A percentile compares a stretch with the other conserved stretches of the same genome.
These are phyloP conservation scores for Solanum corneliomulleri DNA, from an alignment of 257 asterid genomes.

Conservation along the genomic window DNA sequence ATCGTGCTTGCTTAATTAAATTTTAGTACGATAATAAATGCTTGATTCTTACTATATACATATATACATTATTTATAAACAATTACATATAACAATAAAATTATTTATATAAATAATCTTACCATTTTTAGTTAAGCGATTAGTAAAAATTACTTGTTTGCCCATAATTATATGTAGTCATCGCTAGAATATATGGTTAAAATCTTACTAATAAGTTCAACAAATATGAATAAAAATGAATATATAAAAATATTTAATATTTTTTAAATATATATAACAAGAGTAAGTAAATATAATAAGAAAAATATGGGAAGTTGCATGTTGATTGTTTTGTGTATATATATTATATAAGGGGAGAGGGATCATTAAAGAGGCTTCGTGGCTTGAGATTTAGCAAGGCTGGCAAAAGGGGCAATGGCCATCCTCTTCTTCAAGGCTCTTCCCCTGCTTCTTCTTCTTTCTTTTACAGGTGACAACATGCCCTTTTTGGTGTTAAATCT, in stretches of 20 bases:
- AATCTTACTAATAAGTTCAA: neutral
- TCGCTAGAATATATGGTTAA: neutral
- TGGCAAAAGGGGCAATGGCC: slow-evolving; percentile 50
- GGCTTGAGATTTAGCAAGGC: slow-evolving; percentile 37
- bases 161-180: neutral
- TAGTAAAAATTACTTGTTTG: neutral
- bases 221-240: neutral
- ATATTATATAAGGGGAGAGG: neutral
- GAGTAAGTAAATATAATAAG: no score
- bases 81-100: no score
- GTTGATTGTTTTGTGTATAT: neutral
- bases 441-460: slow-evolving; percentile 24
- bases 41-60: no score
- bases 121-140: neutral
- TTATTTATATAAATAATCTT: neutral
- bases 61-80: no score
- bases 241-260: no score
- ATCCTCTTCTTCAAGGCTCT: slow-evolving; percentile 35
- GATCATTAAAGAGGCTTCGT: slow-evolving; percentile 7
- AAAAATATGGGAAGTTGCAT: neutral
- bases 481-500: neutral
- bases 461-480: slow-evolving; percentile 41
- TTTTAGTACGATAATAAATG: no score
- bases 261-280: no score
- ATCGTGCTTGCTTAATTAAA: no score